Conservation (phyloP, 768 basidiomycete species). For the Boletus tylopilopsis region DNA sequence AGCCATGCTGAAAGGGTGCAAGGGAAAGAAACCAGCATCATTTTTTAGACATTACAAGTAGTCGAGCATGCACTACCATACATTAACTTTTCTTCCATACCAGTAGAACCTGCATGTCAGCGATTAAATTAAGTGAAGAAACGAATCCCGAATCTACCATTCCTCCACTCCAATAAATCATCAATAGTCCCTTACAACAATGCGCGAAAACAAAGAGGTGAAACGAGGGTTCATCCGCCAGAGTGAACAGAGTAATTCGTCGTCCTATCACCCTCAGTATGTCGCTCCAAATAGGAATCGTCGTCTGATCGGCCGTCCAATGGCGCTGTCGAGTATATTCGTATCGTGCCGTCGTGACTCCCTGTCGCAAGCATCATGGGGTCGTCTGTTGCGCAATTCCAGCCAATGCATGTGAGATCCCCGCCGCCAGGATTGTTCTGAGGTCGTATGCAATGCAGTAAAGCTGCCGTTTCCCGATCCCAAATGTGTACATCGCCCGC, state of each 20-base stretch:
- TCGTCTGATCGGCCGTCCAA: conserved; percentile 22
- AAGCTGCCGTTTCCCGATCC: conserved; percentile 75
- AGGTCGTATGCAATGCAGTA: conserved; percentile 66
- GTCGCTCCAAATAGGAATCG: conserved; percentile 23
- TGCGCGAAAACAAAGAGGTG: background rate
- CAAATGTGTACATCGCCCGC: conserved; percentile 84
- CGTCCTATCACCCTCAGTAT: conserved; percentile 20
- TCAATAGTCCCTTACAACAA: background rate
- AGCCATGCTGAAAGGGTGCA: background rate
- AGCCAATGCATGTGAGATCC: conserved; percentile 76
- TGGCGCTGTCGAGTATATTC: conserved; percentile 60
- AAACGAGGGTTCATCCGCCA: conserved; percentile 19
- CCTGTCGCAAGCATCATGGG: conserved; percentile 64
- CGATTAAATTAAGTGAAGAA: conserved; percentile 22
- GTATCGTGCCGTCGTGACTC: conserved; percentile 70
- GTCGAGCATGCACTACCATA: conserved; percentile 21
- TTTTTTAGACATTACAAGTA: conserved; percentile 17
- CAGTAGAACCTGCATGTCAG: conserved; percentile 18
- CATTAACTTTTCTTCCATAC: conserved; percentile 25
- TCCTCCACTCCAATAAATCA: conserved; percentile 14
- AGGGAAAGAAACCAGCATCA: conserved; percentile 2
- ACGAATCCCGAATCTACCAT: background rate
- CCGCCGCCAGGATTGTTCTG: conserved; percentile 47
- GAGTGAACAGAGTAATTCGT: conserved; percentile 28
- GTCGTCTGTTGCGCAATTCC: conserved; percentile 62